Evolutionary conservation across 495 filamentous ascomycete genomes (phyloP).

Genomic region (Penicilliopsis zonata): DNA sequence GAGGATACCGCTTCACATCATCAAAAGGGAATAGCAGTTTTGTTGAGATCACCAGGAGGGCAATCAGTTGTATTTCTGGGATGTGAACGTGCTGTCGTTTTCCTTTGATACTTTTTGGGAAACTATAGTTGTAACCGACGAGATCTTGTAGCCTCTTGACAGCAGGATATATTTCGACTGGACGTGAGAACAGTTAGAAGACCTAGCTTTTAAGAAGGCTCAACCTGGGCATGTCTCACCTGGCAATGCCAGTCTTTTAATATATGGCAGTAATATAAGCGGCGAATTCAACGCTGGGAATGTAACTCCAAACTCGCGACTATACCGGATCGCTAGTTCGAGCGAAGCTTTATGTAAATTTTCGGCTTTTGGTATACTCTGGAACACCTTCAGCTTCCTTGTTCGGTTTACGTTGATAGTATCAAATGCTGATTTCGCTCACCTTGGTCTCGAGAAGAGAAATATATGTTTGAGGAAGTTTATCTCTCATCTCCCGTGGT

Average conservation of each 20-base stretch:
- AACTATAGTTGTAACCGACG: conserved; percentile 44
- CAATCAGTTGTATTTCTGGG: conserved; percentile 66
- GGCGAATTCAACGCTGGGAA: conserved; percentile 64
- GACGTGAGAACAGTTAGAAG: conserved; percentile 1
- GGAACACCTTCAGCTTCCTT: conserved; percentile 5
- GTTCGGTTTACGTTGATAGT: too few relatives aligned
- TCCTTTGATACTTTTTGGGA: conserved; percentile 24
- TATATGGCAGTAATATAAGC: conserved; percentile 53
- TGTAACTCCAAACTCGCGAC: conserved; percentile 51
- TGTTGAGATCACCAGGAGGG: conserved; percentile 60
- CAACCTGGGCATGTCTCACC: background rate
- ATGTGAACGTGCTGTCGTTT: conserved; percentile 24
- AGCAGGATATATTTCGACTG: conserved; percentile 57
- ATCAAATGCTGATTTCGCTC: background rate
- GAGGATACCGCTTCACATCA: conserved; percentile 41
- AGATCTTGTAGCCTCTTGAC: conserved; percentile 46
- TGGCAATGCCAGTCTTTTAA: conserved; percentile 69
- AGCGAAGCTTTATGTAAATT: conserved; percentile 52
- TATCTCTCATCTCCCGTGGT: conserved; percentile 55
- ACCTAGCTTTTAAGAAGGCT: background rate
- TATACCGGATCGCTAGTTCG: conserved; percentile 48
- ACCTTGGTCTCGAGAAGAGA: conserved; percentile 44
- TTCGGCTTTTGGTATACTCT: conserved; percentile 34
- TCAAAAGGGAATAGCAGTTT: conserved; percentile 77
- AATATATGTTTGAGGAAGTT: conserved; percentile 48